Base-by-base conservation (phyloP, 2,329 filamentous ascomycete species). In the Nectriaceae sp. region DNA sequence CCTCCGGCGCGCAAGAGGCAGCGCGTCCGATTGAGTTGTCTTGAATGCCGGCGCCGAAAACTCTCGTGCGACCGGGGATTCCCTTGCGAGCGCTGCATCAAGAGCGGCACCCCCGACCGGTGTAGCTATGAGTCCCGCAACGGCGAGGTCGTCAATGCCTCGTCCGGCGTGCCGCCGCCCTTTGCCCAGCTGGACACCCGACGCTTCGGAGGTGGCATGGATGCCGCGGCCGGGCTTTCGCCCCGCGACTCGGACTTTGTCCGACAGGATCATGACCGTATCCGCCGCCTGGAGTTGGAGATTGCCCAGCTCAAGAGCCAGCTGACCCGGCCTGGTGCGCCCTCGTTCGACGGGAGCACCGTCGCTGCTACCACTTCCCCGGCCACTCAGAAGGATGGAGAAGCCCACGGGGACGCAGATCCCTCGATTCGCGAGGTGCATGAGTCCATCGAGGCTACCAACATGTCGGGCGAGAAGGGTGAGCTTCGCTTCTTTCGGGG, bases 31-130 rank as follows among this genome's bases (percentile, higher is more conserved):
- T 72, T 84, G 37, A 82, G 79, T 40, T 84, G 81, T 54, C 73
- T 84, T 36, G 80, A 83, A 58, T 84, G 81, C 57, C 78, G 81
- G 36, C 75, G 80, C 45, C 73, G 81, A 46, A 84, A 84, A 69
- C 71, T 84, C 31, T 83, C 80, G 21, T 84, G 81, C 63, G 82
- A 83, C 65, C 73, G 81, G 51, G 80, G 81, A 62, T 75, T 83
- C 57, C 81, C 81, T 20, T 84, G 81, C 61, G 79, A 83, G 65
- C 77, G 81, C 40, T 84, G 81, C 65, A 74, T 83, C 65, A 83
- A 83, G 67, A 83, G 79, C 51, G 80, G 79, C 58, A 84, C 80
- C 21, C 75, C 80, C 18, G 80, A 83, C 43, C 74, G 77, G 15
- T 84, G 80, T 67, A 80, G 76, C 53, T 84, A 83, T 60, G 80